Conservation (phyloP, 345 rosid species). For the Crucihimalaya himalaica region DNA sequence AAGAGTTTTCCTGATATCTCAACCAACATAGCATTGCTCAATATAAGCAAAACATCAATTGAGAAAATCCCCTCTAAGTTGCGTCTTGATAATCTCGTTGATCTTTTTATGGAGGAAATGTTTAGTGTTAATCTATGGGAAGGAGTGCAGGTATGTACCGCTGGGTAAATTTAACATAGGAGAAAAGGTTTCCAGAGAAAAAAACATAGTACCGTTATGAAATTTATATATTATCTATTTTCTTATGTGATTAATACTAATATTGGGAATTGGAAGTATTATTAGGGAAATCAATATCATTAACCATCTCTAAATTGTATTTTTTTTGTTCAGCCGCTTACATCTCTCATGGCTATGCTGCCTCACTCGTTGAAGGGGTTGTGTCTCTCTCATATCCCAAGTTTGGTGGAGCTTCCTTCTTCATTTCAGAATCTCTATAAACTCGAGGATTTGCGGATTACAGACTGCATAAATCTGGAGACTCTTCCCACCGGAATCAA, state of each 20-base stretch:
- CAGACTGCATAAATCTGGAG: slow-evolving; percentile 8
- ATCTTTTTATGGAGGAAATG: neutral
- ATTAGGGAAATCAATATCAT: too few species aligned
- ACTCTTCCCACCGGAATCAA: neutral
- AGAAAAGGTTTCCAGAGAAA: too few species aligned
- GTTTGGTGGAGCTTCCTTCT: slow-evolving; percentile 3
- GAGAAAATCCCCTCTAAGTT: neutral
- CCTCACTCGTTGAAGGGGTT: neutral
- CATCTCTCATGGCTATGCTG: neutral
- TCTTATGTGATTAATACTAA: too few species aligned
- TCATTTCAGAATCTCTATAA: neutral
- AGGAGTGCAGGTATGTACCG: neutral
- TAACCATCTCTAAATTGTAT: neutral
- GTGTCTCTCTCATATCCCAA: neutral
- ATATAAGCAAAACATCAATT: neutral
- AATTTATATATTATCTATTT: too few species aligned
- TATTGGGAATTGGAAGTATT: too few species aligned
- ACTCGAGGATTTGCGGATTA: neutral
- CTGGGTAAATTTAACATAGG: too few species aligned
- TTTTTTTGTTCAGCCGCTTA: neutral
- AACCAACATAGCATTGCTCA: neutral
- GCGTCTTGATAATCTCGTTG: neutral
- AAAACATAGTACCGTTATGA: too few species aligned
- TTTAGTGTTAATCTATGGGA: neutral
- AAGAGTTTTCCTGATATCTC: neutral